Evolutionary conservation across 345 rosid species (phyloP).

Genomic region (Murraya koenigii): DNA sequence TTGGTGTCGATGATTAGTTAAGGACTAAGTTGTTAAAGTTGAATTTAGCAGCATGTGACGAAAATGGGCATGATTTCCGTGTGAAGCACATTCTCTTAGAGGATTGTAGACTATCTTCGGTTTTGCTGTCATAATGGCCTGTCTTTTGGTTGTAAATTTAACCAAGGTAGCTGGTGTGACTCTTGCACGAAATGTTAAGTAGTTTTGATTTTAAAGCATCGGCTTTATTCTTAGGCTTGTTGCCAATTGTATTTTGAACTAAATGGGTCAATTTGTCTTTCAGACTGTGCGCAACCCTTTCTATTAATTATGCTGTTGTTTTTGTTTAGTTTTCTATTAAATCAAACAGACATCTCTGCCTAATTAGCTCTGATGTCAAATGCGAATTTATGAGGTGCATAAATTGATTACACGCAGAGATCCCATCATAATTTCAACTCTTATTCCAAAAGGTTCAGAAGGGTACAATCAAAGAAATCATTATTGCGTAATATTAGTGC

Average conservation of each 20-base stretch:
- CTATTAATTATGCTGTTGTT: background rate
- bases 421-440: conserved; percentile 10
- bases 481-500: conserved; percentile 44
- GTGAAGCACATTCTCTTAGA: background rate
- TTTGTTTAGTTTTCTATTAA: background rate
- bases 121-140: background rate
- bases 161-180: background rate
- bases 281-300: background rate
- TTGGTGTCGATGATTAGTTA: background rate
- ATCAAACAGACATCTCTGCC: background rate
- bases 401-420: conserved; percentile 28
- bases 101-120: background rate
- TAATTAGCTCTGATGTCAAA: background rate
- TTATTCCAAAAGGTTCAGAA: conserved; percentile 46
- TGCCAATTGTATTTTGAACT: background rate
- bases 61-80: background rate
- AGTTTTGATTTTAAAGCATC: conserved; percentile 2
- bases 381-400: conserved; percentile 5
- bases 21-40: background rate
- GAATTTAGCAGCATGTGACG: background rate
- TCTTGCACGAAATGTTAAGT: background rate
- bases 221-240: background rate
- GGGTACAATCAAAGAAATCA: conserved; percentile 41
- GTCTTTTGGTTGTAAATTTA: background rate
- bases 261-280: background rate